phyloP scores from a whole-genome alignment of 371 early-diverging fungal species.

The Mitosporidium daphniae region DNA sequence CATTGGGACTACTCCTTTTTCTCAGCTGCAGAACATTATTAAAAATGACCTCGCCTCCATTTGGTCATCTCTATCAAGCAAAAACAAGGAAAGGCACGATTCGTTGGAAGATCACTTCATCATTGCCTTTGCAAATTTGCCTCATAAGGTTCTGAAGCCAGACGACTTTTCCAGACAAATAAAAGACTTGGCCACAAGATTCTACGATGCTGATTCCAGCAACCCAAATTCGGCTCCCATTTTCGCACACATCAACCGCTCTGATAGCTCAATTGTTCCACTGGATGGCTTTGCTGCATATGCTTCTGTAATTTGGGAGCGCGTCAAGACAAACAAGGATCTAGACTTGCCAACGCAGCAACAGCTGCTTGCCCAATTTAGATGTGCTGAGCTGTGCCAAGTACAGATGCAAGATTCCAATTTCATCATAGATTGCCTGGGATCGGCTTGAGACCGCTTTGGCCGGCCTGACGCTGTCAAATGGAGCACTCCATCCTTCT shows the following conservation, averaged over 20 bases:
- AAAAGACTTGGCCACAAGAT: constrained; percentile 15
- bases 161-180: constrained; percentile 37
- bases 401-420: too few species aligned
- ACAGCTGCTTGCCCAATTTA: constrained; percentile 74
- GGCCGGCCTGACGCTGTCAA: too few species aligned
- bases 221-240: too few species aligned
- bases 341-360: constrained; percentile 86
- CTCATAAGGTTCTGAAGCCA: constrained; percentile 50
- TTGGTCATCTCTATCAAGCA: constrained; percentile 48
- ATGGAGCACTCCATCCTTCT: too few species aligned
- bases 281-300: constrained; percentile 66
- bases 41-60: constrained; percentile 39
- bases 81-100: constrained; percentile 17
- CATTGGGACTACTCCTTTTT: constrained; percentile 43
- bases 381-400: too few species aligned
- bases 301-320: constrained; percentile 47
- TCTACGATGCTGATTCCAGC: too few species aligned
- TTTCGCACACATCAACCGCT: too few species aligned
- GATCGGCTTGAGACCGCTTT: too few species aligned
- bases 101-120: constrained; percentile 46
- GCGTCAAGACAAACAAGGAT: constrained; percentile 48
- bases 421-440: too few species aligned
- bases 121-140: constrained; percentile 44
- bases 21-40: constrained; percentile 31
- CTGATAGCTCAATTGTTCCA: constrained; percentile 40